These are phyloP conservation scores for Microthlaspi erraticum DNA, from an alignment of 345 rosid species.

Conservation along the genomic window DNA sequence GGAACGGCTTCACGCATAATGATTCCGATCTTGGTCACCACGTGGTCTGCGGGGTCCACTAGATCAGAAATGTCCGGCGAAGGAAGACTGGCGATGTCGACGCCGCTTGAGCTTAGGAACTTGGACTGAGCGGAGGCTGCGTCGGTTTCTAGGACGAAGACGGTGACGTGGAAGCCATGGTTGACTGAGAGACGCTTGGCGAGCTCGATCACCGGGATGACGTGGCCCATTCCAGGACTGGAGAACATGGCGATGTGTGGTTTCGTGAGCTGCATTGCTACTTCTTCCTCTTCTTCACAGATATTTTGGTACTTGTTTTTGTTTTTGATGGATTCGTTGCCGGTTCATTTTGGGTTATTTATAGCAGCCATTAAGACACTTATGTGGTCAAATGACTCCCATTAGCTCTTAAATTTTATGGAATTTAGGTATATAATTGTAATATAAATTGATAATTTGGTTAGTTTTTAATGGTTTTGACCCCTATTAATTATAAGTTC, in stretches of 20 bases:
- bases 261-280: slow-evolving; percentile 45
- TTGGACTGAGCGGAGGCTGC: slow-evolving; percentile 48
- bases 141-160: slow-evolving; percentile 51
- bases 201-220: slow-evolving; percentile 68
- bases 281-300: slow-evolving; percentile 10
- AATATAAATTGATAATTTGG: no score
- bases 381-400: no score
- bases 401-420: no score
- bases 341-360: slow-evolving; percentile 13
- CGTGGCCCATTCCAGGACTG: slow-evolving; percentile 79
- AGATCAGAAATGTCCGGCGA: slow-evolving; percentile 43
- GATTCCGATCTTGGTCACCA: slow-evolving; percentile 44
- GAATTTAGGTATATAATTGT: no score
- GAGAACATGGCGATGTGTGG: slow-evolving; percentile 58
- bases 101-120: slow-evolving; percentile 32
- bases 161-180: slow-evolving; percentile 53
- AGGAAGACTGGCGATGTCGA: slow-evolving; percentile 51
- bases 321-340: slow-evolving; percentile 7
- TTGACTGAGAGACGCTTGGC: slow-evolving; percentile 51
- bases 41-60: slow-evolving; percentile 35
- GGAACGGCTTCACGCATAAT: slow-evolving; percentile 56
- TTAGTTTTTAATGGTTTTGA: no score
- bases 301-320: background rate
- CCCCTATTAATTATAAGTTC: no score
- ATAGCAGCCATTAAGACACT: no score